Percentiles rank a stretch among this genome's conserved stretches.
Evolutionary conservation across 2,329 filamentous ascomycete genomes (phyloP).

Genomic region (Aspergillus tanneri): DNA sequence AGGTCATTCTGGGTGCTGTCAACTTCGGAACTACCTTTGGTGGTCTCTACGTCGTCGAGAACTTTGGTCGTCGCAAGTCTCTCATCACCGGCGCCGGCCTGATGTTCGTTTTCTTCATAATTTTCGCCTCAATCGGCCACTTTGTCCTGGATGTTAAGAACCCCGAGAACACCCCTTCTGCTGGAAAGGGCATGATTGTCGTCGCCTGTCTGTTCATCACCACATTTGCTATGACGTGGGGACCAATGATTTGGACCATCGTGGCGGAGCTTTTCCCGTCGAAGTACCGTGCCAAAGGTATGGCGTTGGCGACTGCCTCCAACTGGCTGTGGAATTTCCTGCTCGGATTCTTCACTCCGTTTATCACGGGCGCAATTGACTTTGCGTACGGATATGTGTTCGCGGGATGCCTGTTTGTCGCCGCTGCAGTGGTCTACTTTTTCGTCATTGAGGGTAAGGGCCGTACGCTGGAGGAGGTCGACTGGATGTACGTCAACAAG

Average conservation of each 20-base stretch:
- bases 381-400: conserved; percentile 77
- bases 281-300: conserved; percentile 66
- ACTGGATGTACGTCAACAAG: conserved; percentile 67
- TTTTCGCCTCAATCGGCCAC: conserved; percentile 61
- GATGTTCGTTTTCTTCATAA: conserved; percentile 64
- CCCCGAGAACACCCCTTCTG: conserved; percentile 46
- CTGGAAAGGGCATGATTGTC: conserved; percentile 68
- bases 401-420: conserved; percentile 66
- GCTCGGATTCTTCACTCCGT: conserved; percentile 73
- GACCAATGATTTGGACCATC: conserved; percentile 56
- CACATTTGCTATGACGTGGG: conserved; percentile 68
- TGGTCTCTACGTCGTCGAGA: conserved; percentile 68
- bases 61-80: conserved; percentile 66
- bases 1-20: conserved; percentile 64
- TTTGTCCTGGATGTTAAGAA: conserved; percentile 39
- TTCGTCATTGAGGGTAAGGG: conserved; percentile 73
- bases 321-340: conserved; percentile 77
- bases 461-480: conserved; percentile 70
- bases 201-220: conserved; percentile 71
- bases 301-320: conserved; percentile 74
- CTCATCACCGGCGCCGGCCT: conserved; percentile 65
- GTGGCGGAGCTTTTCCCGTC: conserved; percentile 45
- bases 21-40: conserved; percentile 67
- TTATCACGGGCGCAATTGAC: conserved; percentile 69
- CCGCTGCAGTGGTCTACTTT: conserved; percentile 65